phyloP scores from a whole-genome alignment of 768 basidiomycete species.

The Lenzites betulinus region DNA sequence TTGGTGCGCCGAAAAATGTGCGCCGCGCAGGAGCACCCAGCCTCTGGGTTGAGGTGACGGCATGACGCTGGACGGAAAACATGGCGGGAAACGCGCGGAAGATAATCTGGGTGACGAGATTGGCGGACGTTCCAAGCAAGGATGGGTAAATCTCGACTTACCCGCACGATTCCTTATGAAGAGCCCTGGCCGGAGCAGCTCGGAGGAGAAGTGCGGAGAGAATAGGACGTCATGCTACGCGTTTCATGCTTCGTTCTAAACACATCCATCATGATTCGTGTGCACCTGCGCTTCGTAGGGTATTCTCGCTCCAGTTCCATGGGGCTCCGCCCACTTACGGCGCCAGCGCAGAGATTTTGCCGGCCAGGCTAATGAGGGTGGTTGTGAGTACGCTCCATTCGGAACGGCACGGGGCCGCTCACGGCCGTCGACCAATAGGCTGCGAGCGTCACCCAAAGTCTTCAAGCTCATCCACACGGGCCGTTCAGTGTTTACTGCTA shows the following conservation, averaged over 20 bases:
- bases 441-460: too few species aligned
- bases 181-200: neutral
- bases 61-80: neutral
- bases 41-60: neutral
- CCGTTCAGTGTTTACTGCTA: too few species aligned
- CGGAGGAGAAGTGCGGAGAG: conserved; percentile 5
- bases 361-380: too few species aligned
- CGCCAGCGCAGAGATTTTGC: too few species aligned
- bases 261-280: neutral
- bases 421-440: too few species aligned
- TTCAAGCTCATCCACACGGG: too few species aligned
- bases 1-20: conserved; percentile 23
- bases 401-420: too few species aligned
- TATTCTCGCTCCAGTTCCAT: too few species aligned
- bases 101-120: neutral
- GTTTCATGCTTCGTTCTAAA: neutral
- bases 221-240: conserved; percentile 9
- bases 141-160: neutral
- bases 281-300: neutral
- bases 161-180: neutral
- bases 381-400: too few species aligned
- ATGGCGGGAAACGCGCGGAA: neutral
- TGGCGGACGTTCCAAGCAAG: neutral
- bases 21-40: neutral
- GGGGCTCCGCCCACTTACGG: too few species aligned